phyloP scores from a whole-genome alignment of 2,329 filamentous ascomycete genomes.

The Neopestalotiopsis clavispora region DNA sequence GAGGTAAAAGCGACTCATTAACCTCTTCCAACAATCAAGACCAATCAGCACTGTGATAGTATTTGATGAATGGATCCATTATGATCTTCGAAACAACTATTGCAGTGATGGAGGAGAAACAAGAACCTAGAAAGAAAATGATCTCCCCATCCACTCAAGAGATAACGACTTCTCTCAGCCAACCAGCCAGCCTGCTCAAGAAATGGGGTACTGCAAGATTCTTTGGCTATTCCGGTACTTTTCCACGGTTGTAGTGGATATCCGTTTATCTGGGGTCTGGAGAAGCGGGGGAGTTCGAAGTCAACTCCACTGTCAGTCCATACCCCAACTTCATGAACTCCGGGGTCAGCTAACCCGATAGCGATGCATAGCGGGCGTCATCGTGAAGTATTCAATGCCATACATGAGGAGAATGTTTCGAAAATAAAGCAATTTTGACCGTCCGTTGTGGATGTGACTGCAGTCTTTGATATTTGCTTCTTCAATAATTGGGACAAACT shows the following conservation, averaged over 20 bases:
- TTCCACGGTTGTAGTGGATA: neutral
- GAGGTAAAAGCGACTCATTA: too few species aligned
- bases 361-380: neutral
- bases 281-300: conserved; percentile 6
- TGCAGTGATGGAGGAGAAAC: too few species aligned
- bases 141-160: neutral
- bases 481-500: too few species aligned
- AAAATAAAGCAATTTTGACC: too few species aligned
- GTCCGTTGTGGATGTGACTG: too few species aligned
- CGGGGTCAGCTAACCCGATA: conserved; percentile 11
- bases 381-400: neutral
- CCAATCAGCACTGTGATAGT: too few species aligned
- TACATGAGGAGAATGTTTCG: too few species aligned
- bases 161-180: neutral
- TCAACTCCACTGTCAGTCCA: neutral
- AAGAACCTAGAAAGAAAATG: too few species aligned
- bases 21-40: too few species aligned
- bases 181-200: neutral
- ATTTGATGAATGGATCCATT: too few species aligned
- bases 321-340: conserved; percentile 2
- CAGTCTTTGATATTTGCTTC: too few species aligned
- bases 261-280: neutral
- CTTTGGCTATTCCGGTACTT: neutral
- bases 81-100: too few species aligned
- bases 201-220: neutral